A percentile compares a stretch with the other conserved stretches of the same genome.
Conservation (phyloP, 495 filamentous ascomycete genomes). For the Trypethelium eluteriae region DNA sequence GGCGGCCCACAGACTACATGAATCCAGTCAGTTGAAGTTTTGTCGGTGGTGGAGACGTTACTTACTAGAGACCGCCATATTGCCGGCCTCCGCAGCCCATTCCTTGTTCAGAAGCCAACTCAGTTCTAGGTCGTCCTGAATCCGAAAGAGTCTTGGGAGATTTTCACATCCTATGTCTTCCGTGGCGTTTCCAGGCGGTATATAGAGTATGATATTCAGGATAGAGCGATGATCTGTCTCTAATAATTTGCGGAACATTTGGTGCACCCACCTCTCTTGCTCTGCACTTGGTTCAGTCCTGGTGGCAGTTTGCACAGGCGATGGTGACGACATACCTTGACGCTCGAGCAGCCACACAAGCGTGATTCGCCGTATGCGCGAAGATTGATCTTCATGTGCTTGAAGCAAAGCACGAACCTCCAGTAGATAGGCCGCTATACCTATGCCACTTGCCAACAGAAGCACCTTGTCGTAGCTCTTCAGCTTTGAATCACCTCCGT, state of each 20-base stretch:
- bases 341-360: conserved; percentile 9
- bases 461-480: conserved; percentile 10
- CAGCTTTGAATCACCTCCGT: neutral
- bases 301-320: neutral
- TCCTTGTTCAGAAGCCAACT: neutral
- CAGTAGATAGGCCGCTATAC: conserved; percentile 11
- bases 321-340: neutral
- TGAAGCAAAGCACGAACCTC: conserved; percentile 1
- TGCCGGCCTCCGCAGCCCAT: neutral
- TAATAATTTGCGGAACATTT: neutral
- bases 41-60: neutral
- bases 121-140: neutral
- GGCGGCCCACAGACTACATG: neutral
- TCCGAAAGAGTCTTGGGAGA: neutral
- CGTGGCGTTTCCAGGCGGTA: neutral
- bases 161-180: neutral
- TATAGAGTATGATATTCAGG: conserved; percentile 4
- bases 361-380: conserved; percentile 1
- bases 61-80: neutral
- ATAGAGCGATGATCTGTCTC: neutral
- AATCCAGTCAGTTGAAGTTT: neutral
- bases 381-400: conserved; percentile 5
- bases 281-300: neutral
- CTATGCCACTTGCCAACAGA: conserved; percentile 7
- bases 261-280: neutral